Percentiles rank a stretch among this genome's conserved stretches.
Evolutionary conservation across 176 grass and related monocot genomes (phyloP).

Genomic region (Otatea glauca): DNA sequence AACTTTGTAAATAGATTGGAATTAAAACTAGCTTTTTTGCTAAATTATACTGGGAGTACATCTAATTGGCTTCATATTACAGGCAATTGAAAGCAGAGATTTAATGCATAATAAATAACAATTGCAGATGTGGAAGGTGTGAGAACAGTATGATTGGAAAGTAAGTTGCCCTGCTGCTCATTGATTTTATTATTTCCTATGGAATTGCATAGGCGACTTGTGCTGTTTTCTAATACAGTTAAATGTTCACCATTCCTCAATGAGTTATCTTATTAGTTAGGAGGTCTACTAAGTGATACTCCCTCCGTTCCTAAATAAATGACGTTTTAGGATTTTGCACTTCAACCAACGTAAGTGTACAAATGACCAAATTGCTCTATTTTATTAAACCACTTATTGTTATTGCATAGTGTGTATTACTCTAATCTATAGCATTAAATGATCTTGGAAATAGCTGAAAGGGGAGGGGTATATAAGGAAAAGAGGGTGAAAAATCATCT

Average conservation of each 20-base stretch:
- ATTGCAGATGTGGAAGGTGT: constrained; percentile 17
- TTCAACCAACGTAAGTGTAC: no score
- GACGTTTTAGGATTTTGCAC: no score
- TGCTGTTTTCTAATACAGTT: constrained; percentile 10
- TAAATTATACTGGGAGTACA: constrained; percentile 28
- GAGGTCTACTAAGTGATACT: neutral
- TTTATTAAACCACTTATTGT: no score
- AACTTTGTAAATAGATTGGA: neutral
- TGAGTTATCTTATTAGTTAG: constrained; percentile 24
- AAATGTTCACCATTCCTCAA: constrained; percentile 23
- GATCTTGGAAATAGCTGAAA: no score
- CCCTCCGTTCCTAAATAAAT: no score
- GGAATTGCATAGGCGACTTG: constrained; percentile 8
- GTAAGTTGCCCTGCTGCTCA: constrained; percentile 5
- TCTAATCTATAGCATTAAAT: no score
- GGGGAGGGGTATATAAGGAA: no score
- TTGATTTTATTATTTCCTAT: constrained; percentile 26
- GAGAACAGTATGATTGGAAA: neutral
- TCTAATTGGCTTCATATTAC: constrained; percentile 13
- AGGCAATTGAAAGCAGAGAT: constrained; percentile 13
- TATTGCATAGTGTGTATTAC: no score
- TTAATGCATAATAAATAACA: constrained; percentile 18
- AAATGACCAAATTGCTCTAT: no score
- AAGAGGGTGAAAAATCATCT: no score
- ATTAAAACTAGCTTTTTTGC: neutral